Evolutionary conservation across 2,329 filamentous ascomycete species (phyloP), one percentile per base, ranked within the genome.

Genomic region (Aschersonia sp.): DNA sequence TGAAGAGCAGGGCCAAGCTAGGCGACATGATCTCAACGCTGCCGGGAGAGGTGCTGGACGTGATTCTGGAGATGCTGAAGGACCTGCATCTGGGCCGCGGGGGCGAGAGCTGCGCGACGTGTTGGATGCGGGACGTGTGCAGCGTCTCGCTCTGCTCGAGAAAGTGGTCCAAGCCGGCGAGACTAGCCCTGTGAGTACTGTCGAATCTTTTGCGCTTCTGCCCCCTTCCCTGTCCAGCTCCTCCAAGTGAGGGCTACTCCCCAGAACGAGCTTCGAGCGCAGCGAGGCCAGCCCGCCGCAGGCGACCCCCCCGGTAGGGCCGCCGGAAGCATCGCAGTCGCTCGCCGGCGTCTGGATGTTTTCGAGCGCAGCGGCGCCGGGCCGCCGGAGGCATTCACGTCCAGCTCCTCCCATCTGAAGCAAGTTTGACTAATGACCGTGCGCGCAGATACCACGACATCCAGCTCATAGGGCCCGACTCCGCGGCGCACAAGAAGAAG

Each of bases 111-210:
- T 82, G 79, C 56, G 70, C 76, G 12, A 81, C 79, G 14, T 82
- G 79, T 58, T 80, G 75, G 73, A 79, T 79, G 75, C 68, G 79
- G 45, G 78, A 83, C 54, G 61, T 73, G 32, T 74, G 70, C 53
- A 70, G 68, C 42, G 58, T 80, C 41, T 67, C 71, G 9, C 49
- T 76, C 9, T 65, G 68, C 39, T 73, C 70, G 12, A 69, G 68
- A 51, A 78, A 72, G 54, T 73, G 74, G 63, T 64, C 71, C 54
- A 69, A 68, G 52, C 69, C 68, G 41, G 75, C 75, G 6, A 68
- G 71, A 22, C 60, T 62, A 22, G 70, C 70, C 11, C 58, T 80
- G 68, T 79, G 63, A 66, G 71, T 42, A 39, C 22, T 22, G 22
- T 22, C 22, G 22, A 22, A 22, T 22, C 22, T 22, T 22, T 22